phyloP scores from a whole-genome alignment of 2,329 filamentous ascomycete species.

The Monosporascus sp. region DNA sequence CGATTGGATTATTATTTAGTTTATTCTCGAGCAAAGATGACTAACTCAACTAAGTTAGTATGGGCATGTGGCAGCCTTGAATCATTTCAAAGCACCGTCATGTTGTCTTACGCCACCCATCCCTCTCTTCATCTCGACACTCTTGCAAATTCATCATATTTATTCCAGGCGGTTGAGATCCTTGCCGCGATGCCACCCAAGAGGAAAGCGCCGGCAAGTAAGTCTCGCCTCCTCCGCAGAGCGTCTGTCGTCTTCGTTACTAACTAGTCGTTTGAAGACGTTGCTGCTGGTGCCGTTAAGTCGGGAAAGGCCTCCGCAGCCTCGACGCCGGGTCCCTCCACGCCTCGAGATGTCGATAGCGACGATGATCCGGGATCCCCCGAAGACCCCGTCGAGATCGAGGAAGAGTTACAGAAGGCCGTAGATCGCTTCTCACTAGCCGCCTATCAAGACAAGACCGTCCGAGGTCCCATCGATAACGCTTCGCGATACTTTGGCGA shows the following conservation, averaged over 20 bases:
- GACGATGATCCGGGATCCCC: constrained; percentile 36
- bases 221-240: constrained; percentile 17
- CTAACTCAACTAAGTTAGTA: too few species aligned
- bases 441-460: constrained; percentile 43
- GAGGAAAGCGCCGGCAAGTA: constrained; percentile 59
- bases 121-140: neutral
- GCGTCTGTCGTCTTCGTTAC: constrained; percentile 8
- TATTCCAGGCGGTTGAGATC: neutral
- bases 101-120: neutral
- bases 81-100: neutral
- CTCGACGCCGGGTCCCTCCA: constrained; percentile 57
- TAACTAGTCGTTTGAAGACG: constrained; percentile 35
- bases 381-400: constrained; percentile 48
- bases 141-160: neutral
- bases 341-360: constrained; percentile 54
- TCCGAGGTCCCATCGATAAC: constrained; percentile 33
- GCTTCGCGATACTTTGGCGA: constrained; percentile 43
- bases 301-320: constrained; percentile 50
- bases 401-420: constrained; percentile 52
- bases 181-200: constrained; percentile 59
- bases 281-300: constrained; percentile 47
- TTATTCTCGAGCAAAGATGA: too few species aligned
- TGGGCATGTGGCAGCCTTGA: too few species aligned
- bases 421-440: constrained; percentile 56
- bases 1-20: too few species aligned